Base-by-base conservation (phyloP, 176 grass and related monocot species). In the Neostapfia colusana region DNA sequence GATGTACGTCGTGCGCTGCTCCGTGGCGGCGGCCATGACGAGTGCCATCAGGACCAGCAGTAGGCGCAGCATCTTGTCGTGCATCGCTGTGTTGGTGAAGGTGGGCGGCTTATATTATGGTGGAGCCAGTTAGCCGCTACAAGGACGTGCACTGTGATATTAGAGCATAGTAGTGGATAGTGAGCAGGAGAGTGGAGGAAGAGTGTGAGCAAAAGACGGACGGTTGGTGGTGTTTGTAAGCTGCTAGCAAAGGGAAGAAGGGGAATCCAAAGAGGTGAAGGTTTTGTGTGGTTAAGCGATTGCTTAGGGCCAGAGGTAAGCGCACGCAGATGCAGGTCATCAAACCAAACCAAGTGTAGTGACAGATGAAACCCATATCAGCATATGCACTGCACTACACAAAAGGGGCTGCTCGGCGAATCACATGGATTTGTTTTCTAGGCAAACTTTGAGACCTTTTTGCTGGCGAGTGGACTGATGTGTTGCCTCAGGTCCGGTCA, bases 1-100 rank as follows among this genome's bases (percentile, higher is more conserved):
- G 14, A 98, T 98, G 68, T 98, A 98, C 18, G 95, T 98, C 17
- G 16, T 24, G 42, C 76, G 53, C 36, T 36, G 34, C 58, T 87
- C 60, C 27, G 53, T 69, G 48, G 58, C 73, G 26, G 0, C 21
- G 0, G 43, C 38, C 71, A 43, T 58, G 23, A 68, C 74, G 44
- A 80, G 63, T 17, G 65, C 15, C 27, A 35, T 2, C 35, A 72
- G 0, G 27, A 61, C 4, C 59, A 73, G 18, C 67, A 64, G 48
- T 20, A 58, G 55, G 55, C 55, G 41, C 61, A 4, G 53, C 85
- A 67, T 87, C 50, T 18, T 40, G 69, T 18, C 3, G 72, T 7
- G 8, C 5, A 17, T 48, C 17, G 5, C 20, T 25, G 46, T 20
- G 18, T 77, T 50, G 58, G 44, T 38, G 34, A 60, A 63, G 18